Base-by-base conservation (phyloP, 805 yeast species). In the Wickerhamomyces chambardii region DNA sequence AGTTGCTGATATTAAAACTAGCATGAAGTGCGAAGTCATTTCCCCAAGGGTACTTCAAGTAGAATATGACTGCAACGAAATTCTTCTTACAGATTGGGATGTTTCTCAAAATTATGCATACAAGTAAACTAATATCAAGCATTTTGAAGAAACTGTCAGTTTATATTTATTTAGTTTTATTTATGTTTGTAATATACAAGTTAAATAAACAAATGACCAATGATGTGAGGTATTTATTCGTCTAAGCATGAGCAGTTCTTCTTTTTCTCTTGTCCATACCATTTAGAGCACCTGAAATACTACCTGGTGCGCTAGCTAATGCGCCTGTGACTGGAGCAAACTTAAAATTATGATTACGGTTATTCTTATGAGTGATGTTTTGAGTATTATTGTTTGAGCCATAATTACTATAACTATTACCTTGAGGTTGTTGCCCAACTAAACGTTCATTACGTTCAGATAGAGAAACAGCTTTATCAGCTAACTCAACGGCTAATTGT, bases 401-500 rank as follows among this genome's bases (percentile, higher is more conserved):
- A 15, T 37, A 27, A 17, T 29, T 17, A 15, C 43, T 37, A 15
- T 47, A 40, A 32, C 35, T 37, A 36, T 46, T 36, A 34, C 48
- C 47, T 43, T 53, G 58, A 29, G 48, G 52, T 33, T 49, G 55
- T 29, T 59, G 78, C 32, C 83, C 73, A 36, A 84, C 82, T 35
- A 85, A 70, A 58, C 85, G 78, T 60, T 85, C 95, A 56, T 84
- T 85, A 65, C 84, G 77, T 59, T 86, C 95, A 36, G 82, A 73
- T 46, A 86, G 70, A 50, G 79, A 76, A 38, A 71, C 72, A 35
- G 84, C 80, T 68, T 81, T 83, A 42, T 86, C 95, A 43, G 85
- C 82, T 63, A 92, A 70, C 31, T 80, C 75, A 43, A 86, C 66
- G 16, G 96, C 94, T 52, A 90, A 71, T 56, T 83, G 86, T 68